These are phyloP conservation scores for Xerocomus potaroensis DNA, from an alignment of 768 basidiomycete species.

Conservation along the genomic window DNA sequence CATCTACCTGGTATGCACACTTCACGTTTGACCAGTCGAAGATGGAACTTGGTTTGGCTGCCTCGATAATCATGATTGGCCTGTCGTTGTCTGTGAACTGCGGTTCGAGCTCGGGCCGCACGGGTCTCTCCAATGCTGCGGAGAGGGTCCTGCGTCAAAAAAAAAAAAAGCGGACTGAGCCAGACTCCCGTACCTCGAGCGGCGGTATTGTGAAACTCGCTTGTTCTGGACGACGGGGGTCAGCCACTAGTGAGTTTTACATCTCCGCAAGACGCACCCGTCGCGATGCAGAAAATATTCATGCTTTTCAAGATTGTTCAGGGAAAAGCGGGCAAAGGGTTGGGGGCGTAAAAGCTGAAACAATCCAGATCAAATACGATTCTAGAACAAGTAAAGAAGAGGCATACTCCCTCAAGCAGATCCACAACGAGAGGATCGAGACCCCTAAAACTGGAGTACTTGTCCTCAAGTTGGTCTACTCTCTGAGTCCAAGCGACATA, in stretches of 20 bases:
- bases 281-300: conserved; percentile 20
- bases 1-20: neutral
- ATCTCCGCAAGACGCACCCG: conserved; percentile 16
- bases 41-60: neutral
- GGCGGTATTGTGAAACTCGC: conserved; percentile 22
- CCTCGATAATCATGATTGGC: conserved; percentile 8
- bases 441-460: conserved; percentile 22
- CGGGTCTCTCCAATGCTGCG: conserved; percentile 14
- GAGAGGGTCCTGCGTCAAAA: conserved; percentile 9
- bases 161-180: neutral
- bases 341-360: conserved; percentile 18
- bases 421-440: conserved; percentile 20
- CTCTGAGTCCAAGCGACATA: conserved; percentile 19
- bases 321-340: conserved; percentile 13
- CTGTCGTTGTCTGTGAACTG: neutral
- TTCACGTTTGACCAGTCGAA: conserved; percentile 22
- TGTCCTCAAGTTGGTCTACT: conserved; percentile 2
- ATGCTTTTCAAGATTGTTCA: conserved; percentile 22
- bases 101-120: conserved; percentile 22
- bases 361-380: neutral
- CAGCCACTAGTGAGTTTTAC: conserved; percentile 1
- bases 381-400: neutral
- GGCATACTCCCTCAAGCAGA: conserved; percentile 32
- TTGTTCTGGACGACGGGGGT: conserved; percentile 11
- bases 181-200: conserved; percentile 16